phyloP scores from a whole-genome alignment of 371 early-diverging fungal species.

The Mucor irregularis region DNA sequence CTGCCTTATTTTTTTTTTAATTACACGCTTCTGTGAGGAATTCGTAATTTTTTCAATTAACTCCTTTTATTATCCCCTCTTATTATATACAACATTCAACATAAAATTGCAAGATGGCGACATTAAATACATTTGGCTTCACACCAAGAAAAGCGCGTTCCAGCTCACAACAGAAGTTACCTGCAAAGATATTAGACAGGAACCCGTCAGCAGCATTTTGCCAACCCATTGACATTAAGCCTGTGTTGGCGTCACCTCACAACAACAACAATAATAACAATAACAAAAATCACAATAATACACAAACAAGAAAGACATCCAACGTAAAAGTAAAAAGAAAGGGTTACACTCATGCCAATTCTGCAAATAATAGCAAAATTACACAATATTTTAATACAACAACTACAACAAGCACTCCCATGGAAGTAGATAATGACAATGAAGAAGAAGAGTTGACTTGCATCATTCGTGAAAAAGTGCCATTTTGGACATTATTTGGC shows the following conservation, averaged over 20 bases:
- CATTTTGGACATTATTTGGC: background rate
- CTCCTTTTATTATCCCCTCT: background rate
- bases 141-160: background rate
- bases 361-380: no score
- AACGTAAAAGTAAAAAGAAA: no score
- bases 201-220: background rate
- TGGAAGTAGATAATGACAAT: no score
- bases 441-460: background rate
- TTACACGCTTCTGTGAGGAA: no score
- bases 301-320: no score
- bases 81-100: background rate
- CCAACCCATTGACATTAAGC: background rate
- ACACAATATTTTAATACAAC: background rate
- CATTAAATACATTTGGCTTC: constrained; percentile 6
- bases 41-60: no score
- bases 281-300: background rate
- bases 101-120: background rate
- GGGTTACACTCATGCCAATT: no score
- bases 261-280: background rate
- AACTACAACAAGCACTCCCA: no score
- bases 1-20: no score
- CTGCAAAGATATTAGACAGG: background rate
- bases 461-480: background rate
- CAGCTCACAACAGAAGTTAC: no score
- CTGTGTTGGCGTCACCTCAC: no score